Conservation (phyloP, 371 early-diverging fungal species). For the Mortierella sp. region DNA sequence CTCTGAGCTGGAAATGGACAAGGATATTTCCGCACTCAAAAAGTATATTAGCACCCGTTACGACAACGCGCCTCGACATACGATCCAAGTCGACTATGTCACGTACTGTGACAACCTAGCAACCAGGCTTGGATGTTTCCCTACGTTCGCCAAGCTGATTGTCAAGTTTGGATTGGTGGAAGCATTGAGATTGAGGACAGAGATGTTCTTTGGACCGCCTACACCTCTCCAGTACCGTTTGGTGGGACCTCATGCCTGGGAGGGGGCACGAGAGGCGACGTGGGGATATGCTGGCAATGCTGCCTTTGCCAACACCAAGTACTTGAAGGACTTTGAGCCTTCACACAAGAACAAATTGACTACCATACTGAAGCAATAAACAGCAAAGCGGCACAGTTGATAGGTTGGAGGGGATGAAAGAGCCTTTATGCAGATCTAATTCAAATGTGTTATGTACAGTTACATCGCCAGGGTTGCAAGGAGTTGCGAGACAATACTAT, state of each 20-base stretch:
- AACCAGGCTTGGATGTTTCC: constrained; percentile 57
- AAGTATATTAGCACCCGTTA: constrained; percentile 29
- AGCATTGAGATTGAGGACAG: constrained; percentile 39
- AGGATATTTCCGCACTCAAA: constrained; percentile 43
- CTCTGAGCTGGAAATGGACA: constrained; percentile 55
- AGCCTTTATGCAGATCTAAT: neutral
- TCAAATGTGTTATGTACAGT: constrained; percentile 4
- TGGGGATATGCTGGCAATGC: constrained; percentile 39
- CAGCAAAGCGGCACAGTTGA: neutral
- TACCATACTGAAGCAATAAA: neutral
- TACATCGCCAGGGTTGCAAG: neutral
- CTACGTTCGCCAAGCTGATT: constrained; percentile 52
- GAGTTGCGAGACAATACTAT: neutral
- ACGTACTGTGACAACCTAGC: constrained; percentile 62
- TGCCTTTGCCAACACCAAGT: constrained; percentile 16
- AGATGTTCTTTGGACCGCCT: constrained; percentile 61
- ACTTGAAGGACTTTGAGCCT: constrained; percentile 20
- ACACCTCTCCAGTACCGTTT: constrained; percentile 59
- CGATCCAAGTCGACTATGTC: constrained; percentile 61
- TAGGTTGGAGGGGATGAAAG: neutral
- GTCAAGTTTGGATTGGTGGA: constrained; percentile 32
- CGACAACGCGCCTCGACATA: constrained; percentile 58
- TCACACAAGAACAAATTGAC: neutral
- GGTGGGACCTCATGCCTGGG: constrained; percentile 61
- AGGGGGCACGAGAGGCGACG: constrained; percentile 50